A percentile compares a stretch with the other conserved stretches of the same genome.
Evolutionary conservation across 352 stramenopile species (phyloP).

Genomic region (Ophiocytium majus): DNA sequence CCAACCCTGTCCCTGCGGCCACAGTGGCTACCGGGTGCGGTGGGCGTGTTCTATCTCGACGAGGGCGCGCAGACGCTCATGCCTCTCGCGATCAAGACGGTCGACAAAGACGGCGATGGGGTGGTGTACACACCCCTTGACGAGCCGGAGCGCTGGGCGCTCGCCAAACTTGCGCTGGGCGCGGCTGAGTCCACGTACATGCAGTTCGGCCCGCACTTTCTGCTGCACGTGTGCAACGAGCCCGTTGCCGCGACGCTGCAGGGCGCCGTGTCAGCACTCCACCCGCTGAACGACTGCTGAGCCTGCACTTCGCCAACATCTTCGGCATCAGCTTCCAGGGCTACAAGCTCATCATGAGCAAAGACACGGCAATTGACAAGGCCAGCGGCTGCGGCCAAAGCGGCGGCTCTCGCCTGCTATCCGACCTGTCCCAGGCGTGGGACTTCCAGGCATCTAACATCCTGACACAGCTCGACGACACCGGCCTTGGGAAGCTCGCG

Average conservation of each 20-base stretch:
- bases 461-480: not conserved
- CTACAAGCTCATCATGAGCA: not conserved
- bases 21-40: not conserved
- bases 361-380: not conserved
- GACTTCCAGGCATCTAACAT: not conserved
- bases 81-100: not conserved
- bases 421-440: not conserved
- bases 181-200: not conserved
- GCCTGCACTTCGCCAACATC: not conserved
- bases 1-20: too few species aligned
- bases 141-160: not conserved
- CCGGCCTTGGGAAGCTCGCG: not conserved
- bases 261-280: not conserved
- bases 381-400: not conserved
- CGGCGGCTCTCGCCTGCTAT: not conserved
- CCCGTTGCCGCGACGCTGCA: not conserved
- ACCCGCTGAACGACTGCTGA: not conserved
- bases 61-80: not conserved
- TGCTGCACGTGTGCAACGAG: not conserved
- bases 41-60: not conserved
- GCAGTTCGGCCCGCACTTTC: not conserved
- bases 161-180: not conserved
- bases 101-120: not conserved
- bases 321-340: not conserved
- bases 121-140: conserved; percentile 12